Evolutionary conservation across 2,329 filamentous ascomycete species (phyloP).

Genomic region (Zopfia rhizophila): DNA sequence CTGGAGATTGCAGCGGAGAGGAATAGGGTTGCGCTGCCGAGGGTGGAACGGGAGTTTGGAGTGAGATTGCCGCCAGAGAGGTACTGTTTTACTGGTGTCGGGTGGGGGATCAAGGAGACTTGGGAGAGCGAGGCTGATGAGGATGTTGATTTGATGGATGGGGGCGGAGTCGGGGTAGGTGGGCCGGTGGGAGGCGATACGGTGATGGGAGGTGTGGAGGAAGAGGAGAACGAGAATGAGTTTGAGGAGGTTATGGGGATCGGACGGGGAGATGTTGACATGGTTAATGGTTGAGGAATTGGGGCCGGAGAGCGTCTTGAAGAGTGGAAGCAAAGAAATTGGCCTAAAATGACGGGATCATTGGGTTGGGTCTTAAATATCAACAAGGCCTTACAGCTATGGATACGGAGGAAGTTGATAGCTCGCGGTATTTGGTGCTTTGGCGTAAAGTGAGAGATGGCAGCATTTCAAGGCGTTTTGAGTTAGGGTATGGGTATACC

Average conservation of each 20-base stretch:
- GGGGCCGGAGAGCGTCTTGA: background rate
- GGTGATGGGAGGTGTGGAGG: constrained; percentile 43
- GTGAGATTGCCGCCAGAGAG: constrained; percentile 70
- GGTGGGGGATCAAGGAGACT: constrained; percentile 50
- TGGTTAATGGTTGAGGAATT: constrained; percentile 43
- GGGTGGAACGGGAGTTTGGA: constrained; percentile 66
- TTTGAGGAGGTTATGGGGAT: constrained; percentile 55
- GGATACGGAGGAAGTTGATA: no score
- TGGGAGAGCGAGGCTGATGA: constrained; percentile 74
- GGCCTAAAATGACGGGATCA: constrained; percentile 1
- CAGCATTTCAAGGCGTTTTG: constrained; percentile 32
- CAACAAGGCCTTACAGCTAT: no score
- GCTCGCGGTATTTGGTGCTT: background rate
- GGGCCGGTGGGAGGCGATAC: constrained; percentile 35
- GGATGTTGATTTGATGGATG: constrained; percentile 63
- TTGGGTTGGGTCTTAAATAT: no score
- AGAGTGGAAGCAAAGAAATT: background rate
- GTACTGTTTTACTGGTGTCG: constrained; percentile 57
- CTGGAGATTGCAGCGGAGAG: constrained; percentile 69
- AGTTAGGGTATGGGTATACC: constrained; percentile 31
- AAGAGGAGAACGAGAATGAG: constrained; percentile 55
- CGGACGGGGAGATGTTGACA: constrained; percentile 40
- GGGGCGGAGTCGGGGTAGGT: constrained; percentile 59
- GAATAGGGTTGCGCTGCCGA: constrained; percentile 56
- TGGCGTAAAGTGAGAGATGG: constrained; percentile 1